phyloP scores from a whole-genome alignment of 352 stramenopile genomes.

The Phytopythium kandeliae region DNA sequence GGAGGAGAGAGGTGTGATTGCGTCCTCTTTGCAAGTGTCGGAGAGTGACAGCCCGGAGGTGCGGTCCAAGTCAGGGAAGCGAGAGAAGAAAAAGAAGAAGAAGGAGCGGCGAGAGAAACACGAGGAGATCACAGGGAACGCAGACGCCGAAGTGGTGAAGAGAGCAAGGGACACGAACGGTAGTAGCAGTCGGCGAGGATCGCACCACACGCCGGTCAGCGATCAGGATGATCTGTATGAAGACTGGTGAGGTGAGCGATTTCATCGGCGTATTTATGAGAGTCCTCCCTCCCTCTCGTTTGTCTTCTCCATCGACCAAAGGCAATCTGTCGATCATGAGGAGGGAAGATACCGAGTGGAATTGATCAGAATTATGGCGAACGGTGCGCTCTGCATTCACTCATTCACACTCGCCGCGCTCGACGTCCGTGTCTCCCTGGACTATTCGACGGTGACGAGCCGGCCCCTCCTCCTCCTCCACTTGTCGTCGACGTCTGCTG shows the following conservation, averaged over 20 bases:
- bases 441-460: not conserved
- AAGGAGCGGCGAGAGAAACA: constrained; percentile 38
- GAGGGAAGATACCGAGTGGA: too few species aligned
- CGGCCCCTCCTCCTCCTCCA: constrained; percentile 6
- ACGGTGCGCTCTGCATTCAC: too few species aligned
- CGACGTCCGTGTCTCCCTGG: constrained; percentile 23
- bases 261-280: constrained; percentile 2
- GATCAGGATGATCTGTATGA: constrained; percentile 7
- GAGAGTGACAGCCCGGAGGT: constrained; percentile 13
- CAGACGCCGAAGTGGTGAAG: not conserved
- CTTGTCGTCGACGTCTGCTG: constrained; percentile 9
- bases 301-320: too few species aligned
- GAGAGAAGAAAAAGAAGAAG: constrained; percentile 59
- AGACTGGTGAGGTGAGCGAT: constrained; percentile 8
- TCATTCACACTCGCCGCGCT: constrained; percentile 19
- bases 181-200: constrained; percentile 6
- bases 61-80: constrained; percentile 40
- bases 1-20: not conserved
- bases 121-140: constrained; percentile 6
- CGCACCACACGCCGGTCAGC: not conserved
- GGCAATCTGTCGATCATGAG: too few species aligned
- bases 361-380: not conserved
- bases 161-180: constrained; percentile 1
- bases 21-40: constrained; percentile 6
- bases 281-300: not conserved